Percentiles rank a stretch among this genome's conserved stretches.
Evolutionary conservation across 139 green algal species (phyloP).

Genomic region (Volvox africanus): DNA sequence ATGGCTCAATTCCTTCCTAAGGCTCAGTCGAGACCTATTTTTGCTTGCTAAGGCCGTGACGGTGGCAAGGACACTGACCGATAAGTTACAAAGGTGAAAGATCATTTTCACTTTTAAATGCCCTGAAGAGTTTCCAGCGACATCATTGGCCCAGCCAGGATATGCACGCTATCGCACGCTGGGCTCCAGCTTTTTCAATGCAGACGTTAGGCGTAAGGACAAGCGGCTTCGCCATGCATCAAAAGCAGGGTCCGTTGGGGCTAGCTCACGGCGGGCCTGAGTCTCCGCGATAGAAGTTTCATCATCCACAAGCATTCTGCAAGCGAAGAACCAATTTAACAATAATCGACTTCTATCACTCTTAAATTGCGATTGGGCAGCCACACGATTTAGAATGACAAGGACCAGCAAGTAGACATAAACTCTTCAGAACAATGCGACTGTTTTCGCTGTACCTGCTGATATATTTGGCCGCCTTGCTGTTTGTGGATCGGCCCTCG

Average conservation of each 20-base stretch:
- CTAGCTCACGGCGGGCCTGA: not conserved
- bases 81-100: too few relatives aligned
- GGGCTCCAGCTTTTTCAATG: conserved; percentile 31
- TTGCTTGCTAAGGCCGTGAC: too few relatives aligned
- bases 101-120: too few relatives aligned
- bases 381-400: not conserved
- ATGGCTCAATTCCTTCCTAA: too few relatives aligned
- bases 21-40: too few relatives aligned
- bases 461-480: conserved; percentile 31
- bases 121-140: too few relatives aligned
- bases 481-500: not conserved
- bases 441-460: not conserved
- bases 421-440: not conserved
- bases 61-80: too few relatives aligned
- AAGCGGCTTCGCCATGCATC: conserved; percentile 40
- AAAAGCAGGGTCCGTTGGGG: conserved; percentile 15
- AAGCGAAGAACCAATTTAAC: not conserved
- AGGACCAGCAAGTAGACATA: not conserved
- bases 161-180: not conserved
- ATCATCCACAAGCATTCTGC: conserved; percentile 23
- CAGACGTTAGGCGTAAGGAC: not conserved
- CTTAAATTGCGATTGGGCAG: not conserved
- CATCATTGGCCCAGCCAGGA: too few relatives aligned
- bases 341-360: not conserved
- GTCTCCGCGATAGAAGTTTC: not conserved